Evolutionary conservation across 1,284 basidiomycete species (phyloP).

Genomic region (Wolfiporia cocos): DNA sequence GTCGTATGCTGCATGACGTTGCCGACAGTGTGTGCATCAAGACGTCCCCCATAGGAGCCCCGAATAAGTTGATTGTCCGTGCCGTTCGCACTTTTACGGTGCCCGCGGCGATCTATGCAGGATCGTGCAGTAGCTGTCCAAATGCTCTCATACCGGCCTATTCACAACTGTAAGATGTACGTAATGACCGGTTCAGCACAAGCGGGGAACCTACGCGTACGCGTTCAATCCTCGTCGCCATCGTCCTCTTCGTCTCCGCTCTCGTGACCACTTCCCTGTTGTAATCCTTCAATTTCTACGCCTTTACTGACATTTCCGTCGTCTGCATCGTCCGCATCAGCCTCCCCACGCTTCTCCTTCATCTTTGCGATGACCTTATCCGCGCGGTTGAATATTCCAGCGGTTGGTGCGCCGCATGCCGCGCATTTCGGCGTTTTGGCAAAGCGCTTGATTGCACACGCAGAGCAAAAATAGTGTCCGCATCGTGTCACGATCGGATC

Average conservation of each 20-base stretch:
- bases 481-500: constrained; percentile 96
- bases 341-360: constrained; percentile 50
- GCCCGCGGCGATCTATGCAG: no score
- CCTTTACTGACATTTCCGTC: constrained; percentile 31
- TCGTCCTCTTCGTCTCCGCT: constrained; percentile 27
- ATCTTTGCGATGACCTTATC: constrained; percentile 79
- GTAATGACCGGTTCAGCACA: no score
- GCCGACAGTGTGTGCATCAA: no score
- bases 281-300: constrained; percentile 63
- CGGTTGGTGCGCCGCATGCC: constrained; percentile 90
- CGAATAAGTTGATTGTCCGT: no score
- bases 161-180: no score
- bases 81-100: no score
- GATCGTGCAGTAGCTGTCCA: no score
- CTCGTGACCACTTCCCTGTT: constrained; percentile 26
- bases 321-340: constrained; percentile 32
- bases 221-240: constrained; percentile 7
- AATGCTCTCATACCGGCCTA: no score
- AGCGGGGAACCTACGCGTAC: no score
- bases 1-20: no score
- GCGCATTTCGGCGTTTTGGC: constrained; percentile 94
- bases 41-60: no score
- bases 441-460: constrained; percentile 91
- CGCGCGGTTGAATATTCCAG: constrained; percentile 91
- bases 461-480: constrained; percentile 95